These are phyloP conservation scores for Colletotrichum godetiae DNA, from an alignment of 2,329 filamentous ascomycete species.

Conservation along the genomic window DNA sequence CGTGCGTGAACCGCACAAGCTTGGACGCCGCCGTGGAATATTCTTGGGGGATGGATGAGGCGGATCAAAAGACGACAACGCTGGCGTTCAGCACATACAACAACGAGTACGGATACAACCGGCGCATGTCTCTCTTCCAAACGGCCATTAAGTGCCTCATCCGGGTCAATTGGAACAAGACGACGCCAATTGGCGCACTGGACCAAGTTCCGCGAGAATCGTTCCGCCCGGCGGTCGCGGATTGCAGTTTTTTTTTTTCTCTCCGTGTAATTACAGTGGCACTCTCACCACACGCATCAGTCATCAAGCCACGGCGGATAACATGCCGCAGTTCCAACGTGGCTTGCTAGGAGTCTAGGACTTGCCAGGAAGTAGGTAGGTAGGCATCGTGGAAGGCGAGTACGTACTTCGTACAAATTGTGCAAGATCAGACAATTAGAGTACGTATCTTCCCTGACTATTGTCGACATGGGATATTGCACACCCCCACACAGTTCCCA, in stretches of 20 bases:
- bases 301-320: slow-evolving; percentile 16
- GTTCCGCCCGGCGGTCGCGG: neutral
- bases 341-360: neutral
- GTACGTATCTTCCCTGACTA: slow-evolving; percentile 27
- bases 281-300: slow-evolving; percentile 23
- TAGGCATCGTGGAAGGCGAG: too few species aligned
- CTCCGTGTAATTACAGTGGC: neutral
- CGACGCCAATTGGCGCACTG: slow-evolving; percentile 20
- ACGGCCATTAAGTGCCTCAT: slow-evolving; percentile 31
- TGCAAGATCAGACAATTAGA: slow-evolving; percentile 15
- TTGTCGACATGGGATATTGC: slow-evolving; percentile 15
- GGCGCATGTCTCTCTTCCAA: slow-evolving; percentile 15
- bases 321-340: slow-evolving; percentile 1
- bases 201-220: neutral
- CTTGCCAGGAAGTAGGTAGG: too few species aligned
- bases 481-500: slow-evolving; percentile 23
- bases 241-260: neutral
- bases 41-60: neutral
- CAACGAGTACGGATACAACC: neutral
- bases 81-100: slow-evolving; percentile 23
- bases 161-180: slow-evolving; percentile 12
- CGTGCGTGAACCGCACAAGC: slow-evolving; percentile 5
- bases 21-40: neutral
- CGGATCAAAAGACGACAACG: neutral
- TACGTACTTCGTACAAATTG: neutral